phyloP scores from a whole-genome alignment of 78 protist genomes.

The Blattamonas nauphoetae region DNA sequence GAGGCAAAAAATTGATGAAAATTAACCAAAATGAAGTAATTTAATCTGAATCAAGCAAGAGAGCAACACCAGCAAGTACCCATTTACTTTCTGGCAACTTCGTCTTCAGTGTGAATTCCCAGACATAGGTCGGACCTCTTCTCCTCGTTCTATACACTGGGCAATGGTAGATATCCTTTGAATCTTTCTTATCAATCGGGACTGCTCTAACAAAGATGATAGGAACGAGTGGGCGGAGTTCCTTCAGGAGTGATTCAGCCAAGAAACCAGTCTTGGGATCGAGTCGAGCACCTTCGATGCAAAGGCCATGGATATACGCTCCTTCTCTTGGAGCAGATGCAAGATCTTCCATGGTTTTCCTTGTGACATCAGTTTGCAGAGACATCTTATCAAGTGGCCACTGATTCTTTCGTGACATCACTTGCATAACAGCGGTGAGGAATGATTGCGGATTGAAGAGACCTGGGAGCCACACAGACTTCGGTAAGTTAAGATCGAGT shows the following conservation, averaged over 20 bases:
- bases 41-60: constrained; percentile 34
- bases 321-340: constrained; percentile 47
- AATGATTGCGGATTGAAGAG: constrained; percentile 67
- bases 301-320: constrained; percentile 59
- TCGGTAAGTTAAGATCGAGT: constrained; percentile 36
- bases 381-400: constrained; percentile 50
- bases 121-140: constrained; percentile 53
- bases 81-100: constrained; percentile 43
- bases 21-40: neutral
- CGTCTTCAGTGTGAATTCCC: constrained; percentile 43
- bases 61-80: constrained; percentile 60
- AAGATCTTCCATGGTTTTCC: constrained; percentile 29
- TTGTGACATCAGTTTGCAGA: constrained; percentile 51
- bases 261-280: constrained; percentile 29
- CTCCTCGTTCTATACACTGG: constrained; percentile 56
- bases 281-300: constrained; percentile 66
- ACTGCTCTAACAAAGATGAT: constrained; percentile 39
- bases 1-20: too few species aligned
- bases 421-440: constrained; percentile 65
- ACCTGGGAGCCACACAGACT: constrained; percentile 41
- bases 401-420: constrained; percentile 54
- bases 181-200: constrained; percentile 39
- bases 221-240: constrained; percentile 54
- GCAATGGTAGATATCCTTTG: constrained; percentile 43
- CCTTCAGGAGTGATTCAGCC: constrained; percentile 42